Evolutionary conservation across 495 filamentous ascomycete genomes (phyloP), one percentile per base, ranked within the genome.

Genomic region (Aspergillus sparsus): DNA sequence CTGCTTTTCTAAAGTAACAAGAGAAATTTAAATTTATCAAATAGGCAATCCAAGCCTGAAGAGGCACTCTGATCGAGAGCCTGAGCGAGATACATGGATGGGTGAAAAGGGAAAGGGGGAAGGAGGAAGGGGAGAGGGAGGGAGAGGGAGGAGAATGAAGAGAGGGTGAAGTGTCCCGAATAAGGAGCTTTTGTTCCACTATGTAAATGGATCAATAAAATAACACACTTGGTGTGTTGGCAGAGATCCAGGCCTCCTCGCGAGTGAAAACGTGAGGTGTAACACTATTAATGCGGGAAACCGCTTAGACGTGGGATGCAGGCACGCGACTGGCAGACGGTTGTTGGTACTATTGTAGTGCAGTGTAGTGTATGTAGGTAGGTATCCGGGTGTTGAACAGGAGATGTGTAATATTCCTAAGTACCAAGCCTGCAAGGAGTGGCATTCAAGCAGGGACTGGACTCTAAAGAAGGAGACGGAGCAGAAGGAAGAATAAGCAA

Each of bases 31-130:
- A 27, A 27, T 55, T 60, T 56, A n/a, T 56, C 53, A 46, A 13
- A 60, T 57, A 58, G 56, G 41, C 54, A 60, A 59, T 58, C 62
- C 65, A 63, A 62, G 70, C 77, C 77, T 62, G 77, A 73, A 35
- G 75, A 79, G 72, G 76, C 77, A 71, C 76, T 80, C 66, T 78
- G 77, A 57, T 80, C 77, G 64, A 79, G 76, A 7, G 53, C 68
- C 66, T 79, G 77, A 42, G 58, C 75, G 68, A 80, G 75, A 75
- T 77, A 80, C 77, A 80, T 80, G 66, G 70, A 69, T 73, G 56
- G 41, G 18, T 32, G 44, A 45, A 5, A 50, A 47, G n/a, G 34
- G 5, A 10, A 10, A 37, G 37, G 16, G 9, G 31, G 49, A 45
- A 45, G 46, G 15, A 61, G 60, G 55, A 54, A 53, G 45, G 45